Base-by-base conservation (phyloP, 345 rosid genomes). In the Acer saccharum region DNA sequence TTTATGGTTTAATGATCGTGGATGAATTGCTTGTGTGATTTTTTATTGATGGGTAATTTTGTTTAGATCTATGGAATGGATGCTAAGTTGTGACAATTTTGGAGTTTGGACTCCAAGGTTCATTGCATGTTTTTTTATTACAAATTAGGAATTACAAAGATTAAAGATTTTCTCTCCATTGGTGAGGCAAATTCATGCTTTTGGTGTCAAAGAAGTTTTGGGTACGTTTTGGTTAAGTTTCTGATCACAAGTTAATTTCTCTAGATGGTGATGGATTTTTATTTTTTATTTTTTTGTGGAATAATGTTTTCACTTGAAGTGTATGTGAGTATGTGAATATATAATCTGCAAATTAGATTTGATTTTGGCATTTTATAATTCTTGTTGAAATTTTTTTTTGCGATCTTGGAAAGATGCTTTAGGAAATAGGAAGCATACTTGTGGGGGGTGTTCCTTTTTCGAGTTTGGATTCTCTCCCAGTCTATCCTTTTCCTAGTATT, bases 31-130 rank as follows among this genome's bases (percentile, higher is more conserved):
- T 60, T 46, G 25, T 76, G 55, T 73, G 41, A 14, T 79, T 41
- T 79, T 54, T 32, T 32, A 21, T 69, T 66, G 54, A 65, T 60
- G 48, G 55, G 21, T 70, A 46, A 48, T 16, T 52, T 71, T 72
- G 79, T 71, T 72, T 81, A 76, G 88, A 88, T 88, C 86, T 82
- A 25, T 65, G 67, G 66, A 77, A 8, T 57, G 20, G 84, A 68
- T 65, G 66, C 11, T 69, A 21, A 55, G 71, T 60, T 76, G 10
- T 75, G 29, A 6, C 20, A 21, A n/a, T 54, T 6, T n/a, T 69
- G 23, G 77, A n/a, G 41, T 6, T 14, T 69, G 23, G 77, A 71
- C n/a, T 44, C 11, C 23, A 35, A 21, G 46, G 27, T 13, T 66
- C 35, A 62, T 18, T 68, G 52, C 16, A 17, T 43, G 2, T 25